phyloP scores from a whole-genome alignment of 192 early-diverging fungal genomes.

The Coemansia sp. region DNA sequence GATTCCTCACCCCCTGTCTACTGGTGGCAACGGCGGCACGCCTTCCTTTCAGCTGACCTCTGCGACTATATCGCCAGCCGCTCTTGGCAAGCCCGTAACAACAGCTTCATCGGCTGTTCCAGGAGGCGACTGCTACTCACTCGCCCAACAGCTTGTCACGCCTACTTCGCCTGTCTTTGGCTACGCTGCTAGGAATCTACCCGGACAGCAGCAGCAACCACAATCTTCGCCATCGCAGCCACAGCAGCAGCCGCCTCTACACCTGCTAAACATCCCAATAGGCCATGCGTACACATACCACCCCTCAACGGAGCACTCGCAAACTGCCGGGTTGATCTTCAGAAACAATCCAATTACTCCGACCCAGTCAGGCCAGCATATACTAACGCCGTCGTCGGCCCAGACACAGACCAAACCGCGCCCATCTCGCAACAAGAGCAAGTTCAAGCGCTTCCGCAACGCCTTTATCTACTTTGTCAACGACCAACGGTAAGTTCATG shows the following conservation, averaged over 20 bases:
- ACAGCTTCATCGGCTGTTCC: not conserved
- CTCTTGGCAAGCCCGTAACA: not conserved
- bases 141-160: constrained; percentile 6
- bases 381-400: not conserved
- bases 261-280: constrained; percentile 8
- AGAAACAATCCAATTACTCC: constrained; percentile 25
- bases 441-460: constrained; percentile 59
- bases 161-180: constrained; percentile 2
- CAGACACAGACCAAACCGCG: constrained; percentile 29
- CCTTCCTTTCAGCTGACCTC: not conserved
- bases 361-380: constrained; percentile 5
- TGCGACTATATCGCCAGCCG: not conserved
- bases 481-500: constrained; percentile 48
- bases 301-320: constrained; percentile 13
- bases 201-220: not conserved
- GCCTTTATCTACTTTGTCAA: constrained; percentile 59
- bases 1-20: constrained; percentile 3
- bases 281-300: constrained; percentile 32
- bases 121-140: not conserved
- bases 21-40: not conserved
- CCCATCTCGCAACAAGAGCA: constrained; percentile 52
- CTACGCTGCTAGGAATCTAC: too few relatives aligned
- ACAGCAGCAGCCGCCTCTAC: not conserved
- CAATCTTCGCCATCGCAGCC: constrained; percentile 1
- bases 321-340: constrained; percentile 8